A percentile compares a stretch with the other conserved stretches of the same genome.
These are phyloP conservation scores for Gaultheria prostrata DNA, from an alignment of 148 eudicot species.

Conservation along the genomic window DNA sequence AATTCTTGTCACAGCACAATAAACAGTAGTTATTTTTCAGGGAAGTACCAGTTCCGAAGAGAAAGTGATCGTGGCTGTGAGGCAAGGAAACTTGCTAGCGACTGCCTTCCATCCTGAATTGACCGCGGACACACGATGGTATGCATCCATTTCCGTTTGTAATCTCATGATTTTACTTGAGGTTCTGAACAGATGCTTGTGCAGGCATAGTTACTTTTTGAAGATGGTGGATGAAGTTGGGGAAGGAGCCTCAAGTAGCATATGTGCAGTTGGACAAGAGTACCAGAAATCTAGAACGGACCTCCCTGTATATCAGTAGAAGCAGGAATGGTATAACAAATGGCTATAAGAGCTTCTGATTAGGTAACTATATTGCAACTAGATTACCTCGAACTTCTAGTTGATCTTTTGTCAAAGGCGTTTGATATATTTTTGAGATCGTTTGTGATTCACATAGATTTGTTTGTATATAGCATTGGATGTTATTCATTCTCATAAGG, in stretches of 20 bases:
- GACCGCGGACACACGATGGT: slow-evolving; percentile 91
- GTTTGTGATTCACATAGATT: not conserved
- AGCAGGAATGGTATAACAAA: not conserved
- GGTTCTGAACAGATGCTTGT: slow-evolving; percentile 9
- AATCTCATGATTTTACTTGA: not conserved
- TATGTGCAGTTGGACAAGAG: slow-evolving; percentile 33
- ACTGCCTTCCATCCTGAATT: slow-evolving; percentile 97
- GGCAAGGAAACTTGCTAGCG: slow-evolving; percentile 78
- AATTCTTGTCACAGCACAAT: not conserved
- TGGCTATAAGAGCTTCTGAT: not conserved
- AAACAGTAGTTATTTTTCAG: slow-evolving; percentile 29
- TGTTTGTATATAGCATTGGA: not conserved
- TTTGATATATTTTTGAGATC: not conserved
- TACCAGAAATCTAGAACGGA: slow-evolving; percentile 37
- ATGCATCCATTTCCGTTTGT: not conserved
- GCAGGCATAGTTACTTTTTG: slow-evolving; percentile 88
- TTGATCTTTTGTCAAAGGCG: not conserved
- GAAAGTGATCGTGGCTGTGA: slow-evolving; percentile 89
- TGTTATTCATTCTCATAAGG: too few species aligned
- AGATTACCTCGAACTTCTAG: not conserved
- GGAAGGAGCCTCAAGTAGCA: slow-evolving; percentile 48
- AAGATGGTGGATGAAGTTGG: slow-evolving; percentile 60
- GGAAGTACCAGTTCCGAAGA: slow-evolving; percentile 33
- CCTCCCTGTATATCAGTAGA: slow-evolving; percentile 61
- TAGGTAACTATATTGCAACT: not conserved